Evolutionary conservation across 768 basidiomycete genomes (phyloP).

Genomic region (Atractiella rhizophila): DNA sequence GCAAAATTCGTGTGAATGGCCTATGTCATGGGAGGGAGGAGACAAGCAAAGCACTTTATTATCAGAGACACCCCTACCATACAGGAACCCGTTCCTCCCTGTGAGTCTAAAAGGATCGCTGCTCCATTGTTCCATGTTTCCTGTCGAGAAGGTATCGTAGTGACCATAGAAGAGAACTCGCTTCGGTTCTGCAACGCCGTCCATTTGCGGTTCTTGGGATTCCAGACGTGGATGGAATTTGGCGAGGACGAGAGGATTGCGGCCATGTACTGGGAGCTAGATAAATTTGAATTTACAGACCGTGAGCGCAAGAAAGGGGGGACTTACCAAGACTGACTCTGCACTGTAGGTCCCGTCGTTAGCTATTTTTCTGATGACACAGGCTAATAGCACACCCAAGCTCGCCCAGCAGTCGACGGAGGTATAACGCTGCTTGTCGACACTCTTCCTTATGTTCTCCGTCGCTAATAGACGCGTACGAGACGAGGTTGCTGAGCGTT

Average conservation of each 20-base stretch:
- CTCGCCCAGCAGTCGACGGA: conserved; percentile 64
- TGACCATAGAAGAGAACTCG: conserved; percentile 89
- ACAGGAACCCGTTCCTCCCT: conserved; percentile 66
- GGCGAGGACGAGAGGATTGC: conserved; percentile 69
- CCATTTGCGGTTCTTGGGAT: conserved; percentile 13
- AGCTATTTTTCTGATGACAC: conserved; percentile 21
- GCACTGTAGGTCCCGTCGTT: neutral
- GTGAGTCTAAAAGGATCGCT: conserved; percentile 59
- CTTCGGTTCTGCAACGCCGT: conserved; percentile 25
- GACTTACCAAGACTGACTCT: neutral
- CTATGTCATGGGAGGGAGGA: neutral
- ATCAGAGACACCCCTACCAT: conserved; percentile 36
- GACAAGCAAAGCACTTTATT: neutral
- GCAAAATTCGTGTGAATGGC: no score
- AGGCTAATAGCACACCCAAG: conserved; percentile 61
- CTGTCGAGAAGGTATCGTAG: conserved; percentile 81
- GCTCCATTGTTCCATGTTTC: conserved; percentile 41
- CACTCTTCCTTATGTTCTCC: conserved; percentile 47
- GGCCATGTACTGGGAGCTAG: no score
- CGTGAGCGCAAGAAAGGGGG: conserved; percentile 45
- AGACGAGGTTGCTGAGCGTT: conserved; percentile 34
- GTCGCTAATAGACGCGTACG: conserved; percentile 54
- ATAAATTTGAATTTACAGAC: no score
- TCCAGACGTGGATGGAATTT: conserved; percentile 53
- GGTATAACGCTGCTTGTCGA: conserved; percentile 74